Base-by-base conservation (phyloP, 805 yeast species). In the Hanseniaspora lindneri region DNA sequence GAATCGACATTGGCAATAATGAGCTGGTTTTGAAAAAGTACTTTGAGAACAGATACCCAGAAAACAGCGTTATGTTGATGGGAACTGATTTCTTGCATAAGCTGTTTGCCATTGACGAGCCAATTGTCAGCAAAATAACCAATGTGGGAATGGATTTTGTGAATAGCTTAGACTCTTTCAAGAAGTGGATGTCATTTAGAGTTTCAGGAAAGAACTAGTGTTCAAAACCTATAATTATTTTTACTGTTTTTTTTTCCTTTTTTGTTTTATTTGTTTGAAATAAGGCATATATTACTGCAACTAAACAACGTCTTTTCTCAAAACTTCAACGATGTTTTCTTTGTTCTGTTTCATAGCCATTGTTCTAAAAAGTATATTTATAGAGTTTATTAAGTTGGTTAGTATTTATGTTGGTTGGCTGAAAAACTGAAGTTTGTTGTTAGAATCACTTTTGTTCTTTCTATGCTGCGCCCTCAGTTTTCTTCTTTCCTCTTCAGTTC, bases 51-150 rank as follows among this genome's bases (percentile, higher is more conserved):
- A 73, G 94, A 53, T 88, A 79, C 66, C 82, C 88, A 0, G 70
- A 70, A 35, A 92, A 92, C 62, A 94, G 87, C 61, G 71, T 76
- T 44, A 66, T 88, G 54, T 66, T 92, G 41, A 96, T 96, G 0
- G 80, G 83, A 29, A 92, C 92, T 41, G 98, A 92, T 64, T 87
- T 87, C 63, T 66, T 92, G 52, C 95, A 88, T 65, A 92, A 89
- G 65, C 65, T 92, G 23, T 89, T 88, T 60, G 71, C 85, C 6
- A 79, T 83, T 1, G 36, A 46, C 21, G 84, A 71, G 51, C 69
- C 71, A 39, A 95, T 96, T 1, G 55, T 89, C 4, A 96, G 88
- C 27, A 72, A 75, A 37, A 65, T 79, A 28, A 71, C 97, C 57
- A 75, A 89, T 1, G 55, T 79, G 23, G 98, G 98, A 0, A 72